Evolutionary conservation across 805 yeast genomes (phyloP).

Genomic region (Millerozyma miso): DNA sequence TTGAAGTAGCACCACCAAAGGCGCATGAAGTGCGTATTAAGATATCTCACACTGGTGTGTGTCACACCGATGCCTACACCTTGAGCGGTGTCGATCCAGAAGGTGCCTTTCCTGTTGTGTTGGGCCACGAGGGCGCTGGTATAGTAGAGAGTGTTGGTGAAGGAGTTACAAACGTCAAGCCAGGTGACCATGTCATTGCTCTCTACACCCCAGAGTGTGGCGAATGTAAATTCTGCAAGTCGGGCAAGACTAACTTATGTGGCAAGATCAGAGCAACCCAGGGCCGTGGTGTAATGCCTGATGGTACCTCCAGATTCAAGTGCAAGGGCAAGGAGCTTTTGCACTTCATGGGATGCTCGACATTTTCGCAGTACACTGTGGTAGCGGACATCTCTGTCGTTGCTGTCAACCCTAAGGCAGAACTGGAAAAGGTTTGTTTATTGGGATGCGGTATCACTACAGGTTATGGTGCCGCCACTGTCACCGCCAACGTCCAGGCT

Average conservation of each 20-base stretch:
- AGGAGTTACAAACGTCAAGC: conserved; percentile 84
- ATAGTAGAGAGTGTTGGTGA: conserved; percentile 93
- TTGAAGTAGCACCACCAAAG: conserved; percentile 89
- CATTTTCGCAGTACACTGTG: conserved; percentile 95
- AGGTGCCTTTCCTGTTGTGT: conserved; percentile 87
- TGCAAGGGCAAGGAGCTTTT: conserved; percentile 78
- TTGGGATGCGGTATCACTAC: conserved; percentile 99
- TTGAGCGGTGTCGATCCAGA: conserved; percentile 94
- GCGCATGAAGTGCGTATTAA: conserved; percentile 97
- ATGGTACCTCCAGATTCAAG: conserved; percentile 89
- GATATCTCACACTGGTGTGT: conserved; percentile 84
- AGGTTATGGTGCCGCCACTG: conserved; percentile 96
- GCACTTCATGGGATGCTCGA: conserved; percentile 98
- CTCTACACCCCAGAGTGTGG: conserved; percentile 95
- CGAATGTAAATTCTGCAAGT: conserved; percentile 90
- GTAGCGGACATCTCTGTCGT: conserved; percentile 97
- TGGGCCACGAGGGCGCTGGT: conserved; percentile 99
- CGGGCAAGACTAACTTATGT: conserved; percentile 96
- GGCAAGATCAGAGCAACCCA: conserved; percentile 95
- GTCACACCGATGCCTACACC: conserved; percentile 98
- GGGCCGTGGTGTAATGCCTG: conserved; percentile 98
- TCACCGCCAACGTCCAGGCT: conserved; percentile 83
- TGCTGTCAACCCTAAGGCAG: conserved; percentile 80
- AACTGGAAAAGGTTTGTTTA: conserved; percentile 81
- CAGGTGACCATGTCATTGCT: conserved; percentile 91